phyloP scores from a whole-genome alignment of 768 basidiomycete species.

The Pulveroboletus sp. region DNA sequence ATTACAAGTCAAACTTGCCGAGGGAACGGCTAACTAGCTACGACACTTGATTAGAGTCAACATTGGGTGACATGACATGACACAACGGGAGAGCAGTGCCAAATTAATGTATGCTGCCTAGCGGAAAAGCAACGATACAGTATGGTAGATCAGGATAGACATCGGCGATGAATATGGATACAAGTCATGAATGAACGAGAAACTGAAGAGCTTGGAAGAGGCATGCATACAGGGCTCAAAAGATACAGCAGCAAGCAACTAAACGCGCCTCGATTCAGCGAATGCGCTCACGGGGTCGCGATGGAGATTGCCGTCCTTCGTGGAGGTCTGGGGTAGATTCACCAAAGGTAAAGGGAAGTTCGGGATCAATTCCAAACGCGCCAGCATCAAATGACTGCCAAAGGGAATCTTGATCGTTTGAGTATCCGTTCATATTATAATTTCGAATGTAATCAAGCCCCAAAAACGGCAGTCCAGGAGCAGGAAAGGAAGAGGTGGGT shows the following conservation, averaged over 20 bases:
- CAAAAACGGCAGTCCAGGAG: slow-evolving; percentile 74
- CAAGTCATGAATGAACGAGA: slow-evolving; percentile 12
- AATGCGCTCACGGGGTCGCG: slow-evolving; percentile 16
- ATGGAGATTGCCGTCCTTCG: slow-evolving; percentile 28
- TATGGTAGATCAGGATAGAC: slow-evolving; percentile 16
- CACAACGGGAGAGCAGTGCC: slow-evolving; percentile 5
- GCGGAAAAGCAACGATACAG: slow-evolving; percentile 24
- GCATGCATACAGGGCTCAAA: slow-evolving; percentile 14
- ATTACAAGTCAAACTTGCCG: background rate
- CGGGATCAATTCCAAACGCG: slow-evolving; percentile 73
- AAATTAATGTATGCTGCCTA: slow-evolving; percentile 29
- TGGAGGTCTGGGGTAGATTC: slow-evolving; percentile 31
- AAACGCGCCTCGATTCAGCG: background rate
- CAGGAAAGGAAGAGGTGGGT: slow-evolving; percentile 60
- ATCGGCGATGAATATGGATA: slow-evolving; percentile 29
- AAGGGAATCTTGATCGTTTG: slow-evolving; percentile 38
- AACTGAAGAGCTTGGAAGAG: slow-evolving; percentile 1
- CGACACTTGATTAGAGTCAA: slow-evolving; percentile 7
- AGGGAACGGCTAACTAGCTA: background rate
- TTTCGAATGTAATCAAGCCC: slow-evolving; percentile 83
- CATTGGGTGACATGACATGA: background rate
- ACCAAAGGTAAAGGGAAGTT: slow-evolving; percentile 62
- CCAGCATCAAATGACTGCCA: slow-evolving; percentile 66
- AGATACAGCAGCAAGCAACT: slow-evolving; percentile 9
- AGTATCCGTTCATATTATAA: slow-evolving; percentile 49